phyloP scores from a whole-genome alignment of 192 early-diverging fungal genomes.

The Podila verticillata region DNA sequence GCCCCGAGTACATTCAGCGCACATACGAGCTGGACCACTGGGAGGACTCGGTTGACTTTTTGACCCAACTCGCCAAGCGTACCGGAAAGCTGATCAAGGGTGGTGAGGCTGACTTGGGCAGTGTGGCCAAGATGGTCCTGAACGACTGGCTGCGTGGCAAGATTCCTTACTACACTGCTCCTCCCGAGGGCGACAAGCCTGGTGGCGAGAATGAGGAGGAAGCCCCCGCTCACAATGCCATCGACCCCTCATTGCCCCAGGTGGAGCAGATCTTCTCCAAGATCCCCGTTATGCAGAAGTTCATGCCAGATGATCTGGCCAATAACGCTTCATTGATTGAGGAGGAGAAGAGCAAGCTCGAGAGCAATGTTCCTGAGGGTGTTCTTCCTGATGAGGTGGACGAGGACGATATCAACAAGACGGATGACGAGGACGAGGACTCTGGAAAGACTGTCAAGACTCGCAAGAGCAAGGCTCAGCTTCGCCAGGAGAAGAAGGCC shows the following conservation, averaged over 20 bases:
- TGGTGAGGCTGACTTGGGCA: slow-evolving; percentile 92
- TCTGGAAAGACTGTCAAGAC: slow-evolving; percentile 20
- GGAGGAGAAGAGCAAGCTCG: slow-evolving; percentile 62
- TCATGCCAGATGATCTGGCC: slow-evolving; percentile 84
- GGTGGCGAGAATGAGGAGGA: slow-evolving; percentile 49
- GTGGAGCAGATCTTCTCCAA: slow-evolving; percentile 93
- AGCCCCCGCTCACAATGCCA: slow-evolving; percentile 9
- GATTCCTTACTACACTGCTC: slow-evolving; percentile 93
- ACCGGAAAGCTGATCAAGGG: slow-evolving; percentile 95
- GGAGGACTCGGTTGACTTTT: slow-evolving; percentile 90
- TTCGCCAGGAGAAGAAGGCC: slow-evolving; percentile 54
- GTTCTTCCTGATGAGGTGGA: slow-evolving; percentile 54
- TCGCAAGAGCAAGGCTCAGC: slow-evolving; percentile 52
- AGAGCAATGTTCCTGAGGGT: slow-evolving; percentile 60
- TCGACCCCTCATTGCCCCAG: slow-evolving; percentile 47
- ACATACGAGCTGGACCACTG: slow-evolving; percentile 93
- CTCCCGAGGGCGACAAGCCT: slow-evolving; percentile 66
- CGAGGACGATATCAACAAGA: slow-evolving; percentile 53
- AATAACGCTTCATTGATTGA: slow-evolving; percentile 65
- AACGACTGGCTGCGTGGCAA: slow-evolving; percentile 99
- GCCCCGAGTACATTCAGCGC: slow-evolving; percentile 89
- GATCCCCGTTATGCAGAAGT: slow-evolving; percentile 88
- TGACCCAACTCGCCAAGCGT: slow-evolving; percentile 86
- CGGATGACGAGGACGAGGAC: slow-evolving; percentile 54
- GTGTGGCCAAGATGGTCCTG: slow-evolving; percentile 96